Percentiles rank a stretch among this genome's conserved stretches.
phyloP scores from a whole-genome alignment of 2,329 filamentous ascomycete species.

The Xylaria digitata region DNA sequence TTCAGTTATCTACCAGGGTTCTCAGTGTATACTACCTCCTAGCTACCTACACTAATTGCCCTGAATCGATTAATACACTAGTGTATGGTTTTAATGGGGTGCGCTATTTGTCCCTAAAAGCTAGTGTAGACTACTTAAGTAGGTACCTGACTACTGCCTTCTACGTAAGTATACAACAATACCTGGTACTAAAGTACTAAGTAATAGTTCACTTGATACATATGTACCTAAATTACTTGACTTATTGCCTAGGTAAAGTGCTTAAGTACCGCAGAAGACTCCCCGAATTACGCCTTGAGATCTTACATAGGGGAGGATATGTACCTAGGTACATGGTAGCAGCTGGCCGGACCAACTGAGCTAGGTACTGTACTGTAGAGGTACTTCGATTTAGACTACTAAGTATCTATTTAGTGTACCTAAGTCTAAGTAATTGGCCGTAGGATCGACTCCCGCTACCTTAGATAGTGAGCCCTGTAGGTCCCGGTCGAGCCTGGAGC shows the following conservation, averaged over 20 bases:
- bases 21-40: neutral
- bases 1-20: conserved; percentile 21
- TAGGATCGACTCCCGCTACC: conserved; percentile 9
- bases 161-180: too few species aligned
- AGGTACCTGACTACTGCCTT: too few species aligned
- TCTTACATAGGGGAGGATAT: neutral
- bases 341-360: neutral
- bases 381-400: neutral
- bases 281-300: neutral
- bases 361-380: neutral
- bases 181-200: too few species aligned
- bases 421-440: neutral
- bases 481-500: conserved; percentile 17
- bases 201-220: too few species aligned
- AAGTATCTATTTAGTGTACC: too few species aligned
- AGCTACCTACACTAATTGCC: conserved; percentile 1
- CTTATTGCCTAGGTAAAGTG: too few species aligned
- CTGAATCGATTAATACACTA: too few species aligned
- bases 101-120: too few species aligned
- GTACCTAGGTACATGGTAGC: neutral
- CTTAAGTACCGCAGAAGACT: too few species aligned
- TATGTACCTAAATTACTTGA: too few species aligned
- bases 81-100: too few species aligned
- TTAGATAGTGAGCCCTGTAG: conserved; percentile 1
- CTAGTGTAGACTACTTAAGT: too few species aligned